Evolutionary conservation across 2,329 filamentous ascomycete genomes (phyloP), one percentile per base, ranked within the genome.

Genomic region (Dissoconium aciculare): DNA sequence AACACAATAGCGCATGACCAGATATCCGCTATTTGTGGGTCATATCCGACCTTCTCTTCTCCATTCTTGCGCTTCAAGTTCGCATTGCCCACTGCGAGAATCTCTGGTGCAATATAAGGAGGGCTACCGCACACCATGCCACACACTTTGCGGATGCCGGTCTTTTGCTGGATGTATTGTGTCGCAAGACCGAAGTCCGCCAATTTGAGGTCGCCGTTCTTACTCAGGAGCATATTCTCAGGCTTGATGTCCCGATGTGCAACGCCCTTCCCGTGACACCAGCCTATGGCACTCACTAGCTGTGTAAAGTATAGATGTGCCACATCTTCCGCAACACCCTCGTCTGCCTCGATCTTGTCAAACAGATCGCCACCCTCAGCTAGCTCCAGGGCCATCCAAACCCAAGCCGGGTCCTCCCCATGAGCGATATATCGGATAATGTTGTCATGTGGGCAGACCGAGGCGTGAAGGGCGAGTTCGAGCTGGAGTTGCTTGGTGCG

Each of bases 1-100:
- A 98, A 64, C n/a, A 98, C 91, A 31, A 98, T 84, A 17, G 89
- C 89, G 46, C 85, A 94, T 11, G 85, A 94, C 91, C 91, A 98
- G 34, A 98, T 77, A 51, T 98, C 89, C 21, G 82, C 81, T 25
- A 82, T 58, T 38, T 94, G 82, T 5, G 85, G 75, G 16, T 69
- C 66, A 50, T 87, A 87, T 33, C 78, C 73, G 28, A 52, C 47
- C 15, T 66, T 60, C 30, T 67, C 57, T 21, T 65, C 45, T 8
- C 33, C 52, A 28, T 53, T 59, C 50, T 62, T 66, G 36, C 51
- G 50, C 38, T 62, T 58, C 44, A 53, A 52, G 34, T 59, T 61
- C 27, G 51, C 44, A 31, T 57, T 63, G 27, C 67, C 67, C 17
- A 55, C 53, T 11, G 54, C 59, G 11, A 76, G 59, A 15, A 98